Evolutionary conservation across 2,329 filamentous ascomycete genomes (phyloP), one percentile per base, ranked within the genome.

Genomic region (Xylariaceae sp.): DNA sequence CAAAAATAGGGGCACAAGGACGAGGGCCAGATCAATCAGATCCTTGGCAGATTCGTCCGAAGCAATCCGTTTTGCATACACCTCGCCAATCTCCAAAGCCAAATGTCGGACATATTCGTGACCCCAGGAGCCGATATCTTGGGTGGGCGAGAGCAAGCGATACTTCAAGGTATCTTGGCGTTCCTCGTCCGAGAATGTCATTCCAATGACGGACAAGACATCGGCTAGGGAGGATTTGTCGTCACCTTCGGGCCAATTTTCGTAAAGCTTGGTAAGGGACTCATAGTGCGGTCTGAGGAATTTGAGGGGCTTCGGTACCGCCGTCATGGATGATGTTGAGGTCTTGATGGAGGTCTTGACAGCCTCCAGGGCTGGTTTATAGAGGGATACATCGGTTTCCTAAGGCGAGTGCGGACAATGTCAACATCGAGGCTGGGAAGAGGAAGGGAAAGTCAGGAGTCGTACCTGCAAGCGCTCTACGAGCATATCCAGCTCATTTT

Each of bases 301-400:
- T 69, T 98, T 98, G 58, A 98, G 78, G 26, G 93, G 93, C 71
- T 98, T 98, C 18, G 94, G 93, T 48, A 98, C 93, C 45, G 93
- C 93, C 37, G 93, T 98, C 93, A 98, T 98, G 34, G 94, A 98
- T 45, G 90, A 97, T 53, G 93, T 98, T 45, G 93, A 95, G 42
- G 93, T 98, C 75, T 96, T 97, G 76, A 98, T 98, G 63, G 89
- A 94, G 60, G 84, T 89, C 74, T 96, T 97, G 81, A 98, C 96
- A 54, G 89, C 86, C 67, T 97, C 90, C 54, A 98, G 75, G 41
- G 93, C 87, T 45, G 90, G 81, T 65, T 90, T 91, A 74, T 97
- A 96, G 54, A 97, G 85, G 44, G 81, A 83, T 52, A 78, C 76
- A 69, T 97, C 87, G 52, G 85, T 77, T 72, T 97, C 93, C 88